These are phyloP conservation scores for Leishmania martiniquensis DNA, from an alignment of 208 protist genomes.

Conservation along the genomic window DNA sequence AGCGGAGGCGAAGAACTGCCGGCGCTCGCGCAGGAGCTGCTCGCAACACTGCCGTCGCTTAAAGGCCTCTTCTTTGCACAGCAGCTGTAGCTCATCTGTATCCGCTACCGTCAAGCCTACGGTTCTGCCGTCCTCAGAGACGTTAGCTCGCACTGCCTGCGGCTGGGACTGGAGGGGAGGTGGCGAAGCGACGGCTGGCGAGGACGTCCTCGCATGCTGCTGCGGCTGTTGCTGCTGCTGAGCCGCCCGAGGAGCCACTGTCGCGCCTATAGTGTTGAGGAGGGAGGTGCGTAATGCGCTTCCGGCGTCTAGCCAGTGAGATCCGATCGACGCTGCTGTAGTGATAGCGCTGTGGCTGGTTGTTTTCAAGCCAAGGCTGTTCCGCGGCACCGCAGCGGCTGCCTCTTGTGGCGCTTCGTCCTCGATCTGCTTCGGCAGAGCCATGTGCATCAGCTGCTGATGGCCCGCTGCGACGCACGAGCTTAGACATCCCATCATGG, in stretches of 20 bases:
- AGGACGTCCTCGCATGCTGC: neutral
- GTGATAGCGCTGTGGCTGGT: neutral
- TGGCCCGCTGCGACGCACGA: neutral
- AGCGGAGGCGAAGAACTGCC: slow-evolving; percentile 24
- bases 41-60: slow-evolving; percentile 39
- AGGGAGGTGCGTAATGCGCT: slow-evolving; percentile 26
- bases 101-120: neutral
- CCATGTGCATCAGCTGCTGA: neutral
- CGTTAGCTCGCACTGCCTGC: neutral
- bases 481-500: slow-evolving; percentile 1
- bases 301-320: slow-evolving; percentile 23
- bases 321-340: neutral
- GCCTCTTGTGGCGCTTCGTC: neutral
- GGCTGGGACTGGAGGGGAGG: neutral
- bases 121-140: neutral
- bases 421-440: neutral
- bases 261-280: slow-evolving; percentile 23
- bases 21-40: slow-evolving; percentile 24
- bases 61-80: slow-evolving; percentile 51
- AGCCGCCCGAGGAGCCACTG: slow-evolving; percentile 8
- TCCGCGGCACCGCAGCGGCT: neutral
- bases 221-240: slow-evolving; percentile 4
- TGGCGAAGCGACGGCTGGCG: neutral
- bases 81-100: slow-evolving; percentile 22
- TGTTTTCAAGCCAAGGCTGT: neutral